These are phyloP conservation scores for Fusarium chaquense DNA, from an alignment of 2,329 filamentous ascomycete genomes.

Conservation along the genomic window DNA sequence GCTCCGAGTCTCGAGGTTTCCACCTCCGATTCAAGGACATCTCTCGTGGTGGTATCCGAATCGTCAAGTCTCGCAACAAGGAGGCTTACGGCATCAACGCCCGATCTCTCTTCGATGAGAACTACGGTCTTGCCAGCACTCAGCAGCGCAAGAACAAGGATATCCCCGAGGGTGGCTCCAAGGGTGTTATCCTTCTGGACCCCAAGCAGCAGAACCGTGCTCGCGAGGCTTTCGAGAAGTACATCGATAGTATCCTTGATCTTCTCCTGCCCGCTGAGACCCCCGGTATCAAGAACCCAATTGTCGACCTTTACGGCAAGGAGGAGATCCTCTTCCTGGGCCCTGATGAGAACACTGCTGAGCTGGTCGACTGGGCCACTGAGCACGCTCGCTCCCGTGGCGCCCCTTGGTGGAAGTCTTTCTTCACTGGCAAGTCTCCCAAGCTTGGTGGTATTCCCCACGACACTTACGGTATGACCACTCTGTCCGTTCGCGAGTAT, in stretches of 20 bases:
- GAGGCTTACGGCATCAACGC: slow-evolving; percentile 98
- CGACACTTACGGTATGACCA: slow-evolving; percentile 97
- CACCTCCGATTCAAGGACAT: slow-evolving; percentile 98
- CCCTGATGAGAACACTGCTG: slow-evolving; percentile 97
- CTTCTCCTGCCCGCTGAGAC: slow-evolving; percentile 89
- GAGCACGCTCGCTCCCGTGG: slow-evolving; percentile 88
- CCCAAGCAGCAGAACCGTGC: slow-evolving; percentile 94
- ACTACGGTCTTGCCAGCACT: slow-evolving; percentile 97
- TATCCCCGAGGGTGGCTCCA: slow-evolving; percentile 97
- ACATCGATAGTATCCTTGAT: slow-evolving; percentile 98
- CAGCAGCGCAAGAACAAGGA: slow-evolving; percentile 99
- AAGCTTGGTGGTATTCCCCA: slow-evolving; percentile 97
- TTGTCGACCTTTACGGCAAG: slow-evolving; percentile 94
- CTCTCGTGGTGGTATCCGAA: slow-evolving; percentile 94
- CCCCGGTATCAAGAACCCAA: slow-evolving; percentile 98
- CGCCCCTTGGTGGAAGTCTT: slow-evolving; percentile 99
- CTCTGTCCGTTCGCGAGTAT: slow-evolving; percentile 94
- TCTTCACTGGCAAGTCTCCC: slow-evolving; percentile 99
- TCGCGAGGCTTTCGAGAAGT: slow-evolving; percentile 96
- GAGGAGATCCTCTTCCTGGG: slow-evolving; percentile 99
- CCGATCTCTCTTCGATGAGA: slow-evolving; percentile 96
- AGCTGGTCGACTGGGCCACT: slow-evolving; percentile 98
- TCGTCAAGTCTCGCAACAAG: slow-evolving; percentile 96
- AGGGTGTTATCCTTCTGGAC: slow-evolving; percentile 96
- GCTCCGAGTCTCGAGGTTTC: slow-evolving; percentile 96